Evolutionary conservation across 495 filamentous ascomycete species (phyloP).

Genomic region (Penicillium samsonianum): DNA sequence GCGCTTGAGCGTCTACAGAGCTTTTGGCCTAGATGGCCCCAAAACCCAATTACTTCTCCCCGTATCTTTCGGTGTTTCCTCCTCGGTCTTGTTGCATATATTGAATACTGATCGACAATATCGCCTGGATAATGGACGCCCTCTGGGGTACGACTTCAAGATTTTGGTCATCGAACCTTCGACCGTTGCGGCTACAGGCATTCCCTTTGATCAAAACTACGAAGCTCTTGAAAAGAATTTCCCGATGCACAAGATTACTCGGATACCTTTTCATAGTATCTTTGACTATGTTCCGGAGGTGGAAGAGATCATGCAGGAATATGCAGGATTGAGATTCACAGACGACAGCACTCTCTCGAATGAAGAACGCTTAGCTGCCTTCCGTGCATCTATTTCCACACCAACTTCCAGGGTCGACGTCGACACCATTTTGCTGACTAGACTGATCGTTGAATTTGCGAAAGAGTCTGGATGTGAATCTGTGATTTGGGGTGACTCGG

Average conservation of each 20-base stretch:
- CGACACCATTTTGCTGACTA: constrained; percentile 64
- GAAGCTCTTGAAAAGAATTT: constrained; percentile 50
- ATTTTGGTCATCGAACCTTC: constrained; percentile 67
- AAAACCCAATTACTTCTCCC: constrained; percentile 67
- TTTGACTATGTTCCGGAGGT: constrained; percentile 47
- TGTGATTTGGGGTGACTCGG: constrained; percentile 81
- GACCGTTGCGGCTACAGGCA: constrained; percentile 32
- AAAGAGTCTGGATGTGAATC: constrained; percentile 59
- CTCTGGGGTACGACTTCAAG: constrained; percentile 60
- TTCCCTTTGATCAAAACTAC: constrained; percentile 33
- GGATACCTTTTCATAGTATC: constrained; percentile 57
- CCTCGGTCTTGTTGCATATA: constrained; percentile 73
- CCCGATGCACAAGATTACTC: constrained; percentile 58
- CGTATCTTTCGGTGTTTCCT: constrained; percentile 81
- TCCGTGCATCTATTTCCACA: constrained; percentile 63
- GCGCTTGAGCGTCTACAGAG: constrained; percentile 61
- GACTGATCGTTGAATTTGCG: constrained; percentile 67
- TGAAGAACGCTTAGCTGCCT: constrained; percentile 48
- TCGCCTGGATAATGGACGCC: constrained; percentile 48
- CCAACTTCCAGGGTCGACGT: constrained; percentile 76
- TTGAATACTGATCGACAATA: constrained; percentile 65
- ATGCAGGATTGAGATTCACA: constrained; percentile 27
- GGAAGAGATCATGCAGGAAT: constrained; percentile 30
- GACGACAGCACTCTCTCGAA: constrained; percentile 36
- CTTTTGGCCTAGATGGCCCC: constrained; percentile 47